Conservation (phyloP, 257 asterid species). For the Osmanthus fragrans region DNA sequence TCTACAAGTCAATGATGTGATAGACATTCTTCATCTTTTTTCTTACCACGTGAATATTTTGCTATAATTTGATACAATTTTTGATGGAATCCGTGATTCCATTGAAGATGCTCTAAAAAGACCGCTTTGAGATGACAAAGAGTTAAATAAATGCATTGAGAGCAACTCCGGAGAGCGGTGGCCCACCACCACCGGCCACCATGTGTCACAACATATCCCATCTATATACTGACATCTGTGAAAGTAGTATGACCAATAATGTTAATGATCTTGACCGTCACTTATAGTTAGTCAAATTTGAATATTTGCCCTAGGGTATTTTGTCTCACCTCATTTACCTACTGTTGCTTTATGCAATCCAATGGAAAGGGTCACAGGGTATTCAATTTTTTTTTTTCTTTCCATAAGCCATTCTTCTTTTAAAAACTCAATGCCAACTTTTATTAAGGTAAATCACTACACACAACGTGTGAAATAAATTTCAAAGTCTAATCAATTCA, state of each 20-base stretch:
- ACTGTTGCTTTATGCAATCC: neutral
- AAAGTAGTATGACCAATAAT: neutral
- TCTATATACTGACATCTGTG: neutral
- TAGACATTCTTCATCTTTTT: too few relatives aligned
- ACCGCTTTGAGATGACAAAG: neutral
- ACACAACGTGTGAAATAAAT: too few relatives aligned
- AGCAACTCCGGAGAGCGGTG: neutral
- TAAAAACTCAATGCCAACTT: too few relatives aligned
- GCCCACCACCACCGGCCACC: slow-evolving; percentile 1
- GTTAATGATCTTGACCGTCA: neutral
- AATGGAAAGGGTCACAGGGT: neutral
- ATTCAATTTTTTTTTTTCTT: too few relatives aligned
- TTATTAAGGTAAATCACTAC: too few relatives aligned
- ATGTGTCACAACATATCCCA: neutral
- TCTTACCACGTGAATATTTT: too few relatives aligned
- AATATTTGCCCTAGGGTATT: neutral
- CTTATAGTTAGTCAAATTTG: neutral
- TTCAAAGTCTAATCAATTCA: too few relatives aligned
- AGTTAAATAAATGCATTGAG: neutral
- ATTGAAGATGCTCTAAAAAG: neutral
- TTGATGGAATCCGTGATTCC: too few relatives aligned
- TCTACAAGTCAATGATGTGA: too few relatives aligned
- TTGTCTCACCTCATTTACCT: neutral
- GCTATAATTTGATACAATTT: too few relatives aligned
- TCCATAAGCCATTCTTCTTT: too few relatives aligned